Base-by-base conservation (phyloP, 164 flowering plant species). In the Amborella trichopoda region DNA sequence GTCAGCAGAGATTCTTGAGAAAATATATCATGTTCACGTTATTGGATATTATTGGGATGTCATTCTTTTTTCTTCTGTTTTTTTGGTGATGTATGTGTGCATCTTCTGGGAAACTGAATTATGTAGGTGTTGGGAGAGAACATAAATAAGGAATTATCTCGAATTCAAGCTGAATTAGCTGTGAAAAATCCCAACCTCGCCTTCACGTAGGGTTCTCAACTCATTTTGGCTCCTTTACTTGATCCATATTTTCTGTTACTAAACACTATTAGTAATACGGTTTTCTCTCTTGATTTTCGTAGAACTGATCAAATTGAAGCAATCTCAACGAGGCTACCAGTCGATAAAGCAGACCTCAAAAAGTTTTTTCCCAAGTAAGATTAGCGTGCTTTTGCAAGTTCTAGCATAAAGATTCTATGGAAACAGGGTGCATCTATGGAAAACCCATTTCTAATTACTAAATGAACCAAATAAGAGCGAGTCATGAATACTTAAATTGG, bases 231-330 rank as follows among this genome's bases (percentile, higher is more conserved):
- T 2, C 16, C 14, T 11, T 1, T 16, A 38, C 16, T n/a, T 16
- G 20, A 6, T n/a, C 20, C 41, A 16, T 16, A 16, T 0, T 38
- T 38, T 38, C 8, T 9, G 34, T 14, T 9, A 30, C 34, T 8
- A 30, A 30, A 9, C 9, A 38, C 20, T 6, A 38, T n/a, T 13
- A 11, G 16, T n/a, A 38, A 22, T 9, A 16, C 11, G 11, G 4
- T 38, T 10, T 2, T 22, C 16, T 38, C 16, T 5, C 3, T 38
- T 16, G 17, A 33, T 13, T 50, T 39, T 26, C 6, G 28, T 66
- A 83, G 94, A 64, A 54, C 76, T 65, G 91, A 83, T 37, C 78
- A 83, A 59, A 76, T 88, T 40, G 86, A 83, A 53, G 81, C 74
- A 14, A 80, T 81, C 44, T 79, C 94, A 11, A 83, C 84, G 6